Base-by-base conservation (phyloP, 2,329 filamentous ascomycete species). In the Emergomyces orientalis region DNA sequence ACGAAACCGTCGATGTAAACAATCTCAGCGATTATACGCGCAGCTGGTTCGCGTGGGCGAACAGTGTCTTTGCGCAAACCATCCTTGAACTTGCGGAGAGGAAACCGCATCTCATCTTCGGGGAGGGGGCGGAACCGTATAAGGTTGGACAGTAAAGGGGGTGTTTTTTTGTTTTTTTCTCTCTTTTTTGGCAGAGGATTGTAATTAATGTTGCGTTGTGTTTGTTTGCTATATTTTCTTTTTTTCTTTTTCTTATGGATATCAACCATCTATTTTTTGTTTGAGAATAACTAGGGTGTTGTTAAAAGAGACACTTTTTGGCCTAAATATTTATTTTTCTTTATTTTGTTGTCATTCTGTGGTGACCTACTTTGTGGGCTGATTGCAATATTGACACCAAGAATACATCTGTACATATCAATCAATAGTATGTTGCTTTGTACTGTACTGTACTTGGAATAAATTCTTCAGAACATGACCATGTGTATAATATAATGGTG, bases 31-130 rank as follows among this genome's bases (percentile, higher is more conserved):
- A 84, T 45, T 97, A 94, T 74, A 97, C 93, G 1, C 82, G 91
- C 67, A 91, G 88, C 71, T 97, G 93, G 93, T 97, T 97, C 74
- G 91, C 93, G 2, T 97, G 92, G 94, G 94, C 94, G 13, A 99
- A 99, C 69, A 94, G 91, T 0, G 91, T 99, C 13, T 97, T 96
- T 76, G 91, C 93, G 17, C 88, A 91, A 74, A 96, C 92, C 0
- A 90, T 99, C 55, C 78, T 99, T 60, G 91, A 97, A 78, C 73
- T 99, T 60, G 94, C 92, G 1, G 87, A 88, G 75, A 81, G 93
- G 73, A 96, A 96, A 75, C 94, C 94, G 3, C 85, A 96, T 75
- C 74, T 97, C 69, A 82, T 97, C 47, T 96, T 97, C 73, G 87
- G 86, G 17, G 76, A 84, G 57, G 85, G 84, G 25, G 72, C 72